Evolutionary conservation across 2,329 filamentous ascomycete species (phyloP).

Genomic region (Ceratocystis lukuohia): DNA sequence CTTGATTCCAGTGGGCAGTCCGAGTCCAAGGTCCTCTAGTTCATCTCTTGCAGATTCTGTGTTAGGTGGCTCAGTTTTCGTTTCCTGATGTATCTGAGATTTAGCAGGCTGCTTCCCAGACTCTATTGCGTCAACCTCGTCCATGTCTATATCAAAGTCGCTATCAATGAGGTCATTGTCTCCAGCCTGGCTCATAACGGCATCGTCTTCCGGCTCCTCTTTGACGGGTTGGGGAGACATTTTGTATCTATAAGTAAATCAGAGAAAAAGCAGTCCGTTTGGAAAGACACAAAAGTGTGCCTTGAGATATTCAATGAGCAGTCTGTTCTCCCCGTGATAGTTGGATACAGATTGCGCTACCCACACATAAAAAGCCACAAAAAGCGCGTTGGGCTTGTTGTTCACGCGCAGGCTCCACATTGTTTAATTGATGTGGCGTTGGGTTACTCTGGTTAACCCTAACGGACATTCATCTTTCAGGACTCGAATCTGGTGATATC

Average conservation of each 20-base stretch:
- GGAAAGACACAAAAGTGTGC: neutral
- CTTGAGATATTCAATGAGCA: too few species aligned
- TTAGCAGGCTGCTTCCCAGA: slow-evolving; percentile 15
- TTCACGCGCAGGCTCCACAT: slow-evolving; percentile 1
- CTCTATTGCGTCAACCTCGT: slow-evolving; percentile 22
- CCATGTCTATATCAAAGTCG: slow-evolving; percentile 20
- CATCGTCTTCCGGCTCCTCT: slow-evolving; percentile 24
- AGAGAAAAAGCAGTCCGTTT: neutral
- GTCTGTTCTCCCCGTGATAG: too few species aligned
- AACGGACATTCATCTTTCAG: too few species aligned
- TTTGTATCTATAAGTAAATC: neutral
- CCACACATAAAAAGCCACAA: neutral
- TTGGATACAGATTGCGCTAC: too few species aligned
- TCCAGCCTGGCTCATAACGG: slow-evolving; percentile 28
- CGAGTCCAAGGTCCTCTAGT: slow-evolving; percentile 24
- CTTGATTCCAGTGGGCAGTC: slow-evolving; percentile 11
- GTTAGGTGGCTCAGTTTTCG: neutral
- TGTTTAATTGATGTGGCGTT: slow-evolving; percentile 13
- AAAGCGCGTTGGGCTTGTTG: neutral
- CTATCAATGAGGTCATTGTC: slow-evolving; percentile 18
- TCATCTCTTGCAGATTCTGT: slow-evolving; percentile 34
- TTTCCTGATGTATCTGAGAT: neutral
- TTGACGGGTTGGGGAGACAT: slow-evolving; percentile 9
- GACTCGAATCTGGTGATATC: too few species aligned
- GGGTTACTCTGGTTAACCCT: too few species aligned